Conservation (phyloP, 345 rosid species). For the Syzygium grande region DNA sequence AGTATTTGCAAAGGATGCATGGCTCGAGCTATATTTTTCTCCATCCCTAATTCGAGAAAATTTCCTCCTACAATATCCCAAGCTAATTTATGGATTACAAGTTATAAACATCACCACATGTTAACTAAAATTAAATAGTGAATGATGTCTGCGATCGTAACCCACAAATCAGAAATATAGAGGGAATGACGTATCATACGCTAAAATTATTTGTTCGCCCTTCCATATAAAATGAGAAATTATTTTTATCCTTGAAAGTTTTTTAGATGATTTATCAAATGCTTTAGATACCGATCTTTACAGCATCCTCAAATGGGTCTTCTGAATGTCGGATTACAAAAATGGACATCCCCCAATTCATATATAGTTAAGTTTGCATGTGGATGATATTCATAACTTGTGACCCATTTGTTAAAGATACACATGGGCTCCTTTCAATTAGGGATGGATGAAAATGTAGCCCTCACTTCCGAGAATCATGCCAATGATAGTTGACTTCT, state of each 20-base stretch:
- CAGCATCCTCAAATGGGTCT: not conserved
- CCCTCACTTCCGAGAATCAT: too few relatives aligned
- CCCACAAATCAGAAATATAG: not conserved
- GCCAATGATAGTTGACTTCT: not conserved
- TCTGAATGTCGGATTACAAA: not conserved
- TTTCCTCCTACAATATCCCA: not conserved
- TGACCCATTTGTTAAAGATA: not conserved
- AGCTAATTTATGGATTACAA: not conserved
- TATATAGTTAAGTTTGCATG: not conserved
- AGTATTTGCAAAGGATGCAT: not conserved
- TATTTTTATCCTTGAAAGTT: not conserved
- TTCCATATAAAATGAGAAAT: not conserved
- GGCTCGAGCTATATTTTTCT: not conserved
- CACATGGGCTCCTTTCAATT: not conserved
- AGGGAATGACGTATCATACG: fast-evolving
- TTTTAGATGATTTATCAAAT: not conserved
- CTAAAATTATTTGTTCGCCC: not conserved
- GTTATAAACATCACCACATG: not conserved
- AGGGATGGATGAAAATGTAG: not conserved
- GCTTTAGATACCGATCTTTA: not conserved
- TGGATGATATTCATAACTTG: not conserved
- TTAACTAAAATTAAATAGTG: not conserved
- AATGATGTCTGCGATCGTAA: not conserved
- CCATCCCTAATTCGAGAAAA: not conserved
- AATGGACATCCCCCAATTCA: not conserved